Evolutionary conservation across 2,329 filamentous ascomycete species (phyloP).

Genomic region (Monilinia fructigena): DNA sequence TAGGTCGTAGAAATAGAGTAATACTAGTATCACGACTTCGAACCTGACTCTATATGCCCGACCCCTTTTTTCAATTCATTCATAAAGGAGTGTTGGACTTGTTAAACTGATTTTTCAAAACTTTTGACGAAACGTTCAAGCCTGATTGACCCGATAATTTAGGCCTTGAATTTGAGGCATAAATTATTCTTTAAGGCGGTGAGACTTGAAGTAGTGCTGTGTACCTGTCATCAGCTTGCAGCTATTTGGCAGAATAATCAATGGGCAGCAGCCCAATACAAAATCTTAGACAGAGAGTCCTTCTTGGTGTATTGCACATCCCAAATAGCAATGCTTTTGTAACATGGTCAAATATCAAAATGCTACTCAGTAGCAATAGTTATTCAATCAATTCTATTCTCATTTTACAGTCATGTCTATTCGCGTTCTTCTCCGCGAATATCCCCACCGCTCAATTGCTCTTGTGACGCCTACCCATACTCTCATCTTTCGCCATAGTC

Average conservation of each 20-base stretch:
- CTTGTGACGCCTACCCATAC: conserved; percentile 77
- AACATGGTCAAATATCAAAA: conserved; percentile 20
- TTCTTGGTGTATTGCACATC: conserved; percentile 15
- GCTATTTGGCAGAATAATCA: not conserved
- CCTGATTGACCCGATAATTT: not conserved
- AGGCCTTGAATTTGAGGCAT: not conserved
- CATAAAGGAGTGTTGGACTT: not conserved
- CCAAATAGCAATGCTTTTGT: conserved; percentile 14
- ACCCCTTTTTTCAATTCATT: not conserved
- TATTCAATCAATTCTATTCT: conserved; percentile 20
- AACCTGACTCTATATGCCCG: not conserved
- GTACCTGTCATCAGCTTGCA: not conserved
- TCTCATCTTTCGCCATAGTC: conserved; percentile 79
- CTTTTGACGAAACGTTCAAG: not conserved
- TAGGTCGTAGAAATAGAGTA: conserved; percentile 6
- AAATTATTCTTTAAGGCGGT: not conserved
- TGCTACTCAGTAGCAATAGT: conserved; percentile 22
- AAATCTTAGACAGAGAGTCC: conserved; percentile 2
- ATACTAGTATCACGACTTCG: not conserved
- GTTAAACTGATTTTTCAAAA: not conserved
- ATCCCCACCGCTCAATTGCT: conserved; percentile 83
- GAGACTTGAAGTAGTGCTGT: not conserved
- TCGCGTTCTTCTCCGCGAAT: conserved; percentile 62
- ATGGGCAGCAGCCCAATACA: conserved; percentile 14
- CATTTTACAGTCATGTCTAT: conserved; percentile 37